Conservation (phyloP, 2,329 filamentous ascomycete species). For the Bipolaris bicolor region DNA sequence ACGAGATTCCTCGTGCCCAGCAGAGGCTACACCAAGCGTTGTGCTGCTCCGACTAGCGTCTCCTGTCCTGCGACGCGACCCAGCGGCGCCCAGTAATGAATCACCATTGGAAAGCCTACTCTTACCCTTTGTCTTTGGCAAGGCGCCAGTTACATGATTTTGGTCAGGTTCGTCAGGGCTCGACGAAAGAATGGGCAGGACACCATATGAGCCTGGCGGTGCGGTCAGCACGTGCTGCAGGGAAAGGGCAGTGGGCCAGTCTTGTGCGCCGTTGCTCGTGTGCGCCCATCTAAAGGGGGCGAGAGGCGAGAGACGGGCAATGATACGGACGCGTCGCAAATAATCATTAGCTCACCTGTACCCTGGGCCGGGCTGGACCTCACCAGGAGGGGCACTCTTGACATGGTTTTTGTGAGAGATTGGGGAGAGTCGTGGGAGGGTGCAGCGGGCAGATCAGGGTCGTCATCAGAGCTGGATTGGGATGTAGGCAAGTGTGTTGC, state of each 20-base stretch:
- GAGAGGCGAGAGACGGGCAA: slow-evolving; percentile 2
- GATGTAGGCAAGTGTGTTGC: slow-evolving; percentile 36
- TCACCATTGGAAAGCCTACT: slow-evolving; percentile 43
- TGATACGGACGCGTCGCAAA: slow-evolving; percentile 9
- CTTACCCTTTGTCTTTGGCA: slow-evolving; percentile 40
- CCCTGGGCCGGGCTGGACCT: slow-evolving; percentile 66
- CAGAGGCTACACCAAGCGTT: slow-evolving; percentile 32
- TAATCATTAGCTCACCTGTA: slow-evolving; percentile 47
- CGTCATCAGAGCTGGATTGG: slow-evolving; percentile 39
- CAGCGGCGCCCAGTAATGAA: slow-evolving; percentile 18
- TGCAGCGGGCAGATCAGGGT: slow-evolving; percentile 21
- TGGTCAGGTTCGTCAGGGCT: slow-evolving; percentile 48
- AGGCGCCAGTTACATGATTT: slow-evolving; percentile 35
- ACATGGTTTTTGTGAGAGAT: slow-evolving; percentile 48
- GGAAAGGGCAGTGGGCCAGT: neutral
- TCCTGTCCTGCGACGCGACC: slow-evolving; percentile 36
- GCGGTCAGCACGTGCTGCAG: slow-evolving; percentile 14
- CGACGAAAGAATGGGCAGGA: slow-evolving; percentile 56
- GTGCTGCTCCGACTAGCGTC: slow-evolving; percentile 34
- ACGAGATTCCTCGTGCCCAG: slow-evolving; percentile 36
- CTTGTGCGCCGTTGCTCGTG: slow-evolving; percentile 14
- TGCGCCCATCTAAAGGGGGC: slow-evolving; percentile 10
- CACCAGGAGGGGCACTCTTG: slow-evolving; percentile 62
- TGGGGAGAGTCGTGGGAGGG: slow-evolving; percentile 23
- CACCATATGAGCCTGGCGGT: slow-evolving; percentile 62